Base-by-base conservation (phyloP, 768 basidiomycete genomes). In the Suillus spraguei region DNA sequence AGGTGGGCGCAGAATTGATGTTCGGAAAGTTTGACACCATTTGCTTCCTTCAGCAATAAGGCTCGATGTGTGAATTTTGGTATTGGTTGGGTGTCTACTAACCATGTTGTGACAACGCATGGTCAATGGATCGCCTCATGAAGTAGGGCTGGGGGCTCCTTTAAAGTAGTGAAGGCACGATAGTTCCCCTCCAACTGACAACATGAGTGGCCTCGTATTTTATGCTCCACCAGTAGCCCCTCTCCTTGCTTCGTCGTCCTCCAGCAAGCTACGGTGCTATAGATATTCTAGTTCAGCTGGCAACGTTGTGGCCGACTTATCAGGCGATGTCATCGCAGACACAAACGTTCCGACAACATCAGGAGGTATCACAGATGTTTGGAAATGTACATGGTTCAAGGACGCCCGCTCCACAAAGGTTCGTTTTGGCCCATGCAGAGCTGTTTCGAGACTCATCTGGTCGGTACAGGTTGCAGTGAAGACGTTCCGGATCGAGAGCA, bases 301-400 rank as follows among this genome's bases (percentile, higher is more conserved):
- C 35, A 54, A 22, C 7, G 24, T 38, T 16, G 38, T 58, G 17
- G 10, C 38, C 6, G 55, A 58, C 24, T 41, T 58, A 28, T 58
- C 55, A 28, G 55, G 55, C 3, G 38, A 41, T 17, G 24, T 58
- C 55, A 38, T 41, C 11, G 38, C 55, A 17, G 55, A 58, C 17
- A 6, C 55, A 17, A 58, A 17, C 3, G 55, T 20, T 28, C 24
- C 36, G 9, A 49, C 42, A 4, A 22, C 38, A 22, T 44, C 28
- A n/a, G 62, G 62, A 39, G 62, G 62, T 32, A 38, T 39, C 50
- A 39, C 62, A 32, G 62, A 63, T 61, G 59, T 63, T 20, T 63
- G 62, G 62, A 61, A 49, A 50, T 63, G 59, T 49, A 42, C 22
- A 17, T 49, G 36, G 60, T 62, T 38, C 36, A 61, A 49, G 11